Evolutionary conservation across 2,329 filamentous ascomycete species (phyloP).

Genomic region (Trichoderma endophyticum): DNA sequence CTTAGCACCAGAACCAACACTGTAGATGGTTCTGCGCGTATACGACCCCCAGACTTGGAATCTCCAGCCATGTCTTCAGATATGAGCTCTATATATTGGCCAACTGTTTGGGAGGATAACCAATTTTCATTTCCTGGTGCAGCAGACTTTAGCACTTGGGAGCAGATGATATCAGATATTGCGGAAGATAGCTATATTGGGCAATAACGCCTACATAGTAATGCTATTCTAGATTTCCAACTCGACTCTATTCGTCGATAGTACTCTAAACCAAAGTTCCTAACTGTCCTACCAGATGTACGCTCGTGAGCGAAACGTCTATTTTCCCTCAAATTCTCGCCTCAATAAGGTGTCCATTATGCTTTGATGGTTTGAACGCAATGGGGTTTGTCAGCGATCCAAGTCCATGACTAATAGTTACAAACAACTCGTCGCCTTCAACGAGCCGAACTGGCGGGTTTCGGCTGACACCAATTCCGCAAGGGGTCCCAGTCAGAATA

Average conservation of each 20-base stretch:
- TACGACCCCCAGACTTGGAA: constrained; percentile 1
- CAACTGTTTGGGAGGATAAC: constrained; percentile 1
- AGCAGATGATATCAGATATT: constrained; percentile 10
- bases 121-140: constrained; percentile 7
- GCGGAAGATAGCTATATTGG: constrained; percentile 3
- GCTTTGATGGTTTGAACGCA: background rate
- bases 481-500: constrained; percentile 3
- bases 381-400: constrained; percentile 1
- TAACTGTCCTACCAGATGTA: background rate
- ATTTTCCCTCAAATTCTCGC: background rate
- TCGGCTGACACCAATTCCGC: constrained; percentile 3
- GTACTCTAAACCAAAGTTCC: background rate
- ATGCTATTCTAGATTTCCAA: background rate
- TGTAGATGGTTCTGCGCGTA: background rate
- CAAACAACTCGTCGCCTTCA: background rate
- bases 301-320: background rate
- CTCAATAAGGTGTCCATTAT: background rate
- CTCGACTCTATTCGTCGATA: background rate
- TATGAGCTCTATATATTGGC: constrained; percentile 12
- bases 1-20: background rate
- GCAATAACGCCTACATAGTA: background rate
- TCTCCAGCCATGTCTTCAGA: constrained; percentile 1
- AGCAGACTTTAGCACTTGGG: constrained; percentile 4
- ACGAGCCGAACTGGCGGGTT: constrained; percentile 4
- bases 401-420: constrained; percentile 5